A percentile compares a stretch with the other conserved stretches of the same genome.
Conservation (phyloP, 2,329 filamentous ascomycete species). For the Diplodia seriata region DNA sequence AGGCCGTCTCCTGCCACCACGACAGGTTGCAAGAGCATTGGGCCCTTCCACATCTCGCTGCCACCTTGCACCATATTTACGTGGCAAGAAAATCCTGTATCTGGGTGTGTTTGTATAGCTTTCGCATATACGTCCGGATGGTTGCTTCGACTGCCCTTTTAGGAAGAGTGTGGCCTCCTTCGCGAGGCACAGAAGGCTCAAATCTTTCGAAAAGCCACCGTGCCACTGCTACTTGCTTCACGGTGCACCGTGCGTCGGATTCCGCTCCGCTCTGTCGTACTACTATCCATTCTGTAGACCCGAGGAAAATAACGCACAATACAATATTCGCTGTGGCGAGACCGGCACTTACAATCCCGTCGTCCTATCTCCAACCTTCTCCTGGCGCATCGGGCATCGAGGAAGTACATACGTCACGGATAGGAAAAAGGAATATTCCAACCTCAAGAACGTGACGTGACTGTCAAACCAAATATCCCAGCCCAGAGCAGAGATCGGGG, state of each 20-base stretch:
- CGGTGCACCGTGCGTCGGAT: not conserved
- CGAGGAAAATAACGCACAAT: not conserved
- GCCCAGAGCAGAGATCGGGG: not conserved
- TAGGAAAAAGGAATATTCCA: not conserved
- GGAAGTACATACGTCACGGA: not conserved
- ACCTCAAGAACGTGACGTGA: not conserved
- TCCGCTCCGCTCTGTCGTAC: constrained; percentile 3
- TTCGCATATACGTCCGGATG: too few species aligned
- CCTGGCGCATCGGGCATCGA: not conserved
- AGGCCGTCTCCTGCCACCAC: not conserved
- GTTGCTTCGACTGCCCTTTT: too few species aligned
- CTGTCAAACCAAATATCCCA: not conserved
- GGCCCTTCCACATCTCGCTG: too few species aligned
- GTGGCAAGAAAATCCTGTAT: too few species aligned
- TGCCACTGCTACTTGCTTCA: not conserved
- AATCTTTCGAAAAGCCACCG: too few species aligned
- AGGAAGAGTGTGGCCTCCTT: too few species aligned
- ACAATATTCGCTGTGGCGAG: not conserved
- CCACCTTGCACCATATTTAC: too few species aligned
- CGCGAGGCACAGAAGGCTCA: too few species aligned
- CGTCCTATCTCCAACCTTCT: not conserved
- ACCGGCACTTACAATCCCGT: not conserved
- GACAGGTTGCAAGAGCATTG: too few species aligned
- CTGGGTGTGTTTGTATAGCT: too few species aligned
- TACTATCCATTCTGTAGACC: not conserved